A percentile compares a stretch with the other conserved stretches of the same genome.
phyloP scores from a whole-genome alignment of 176 grass and related monocot species.

The Microstegium vimineum region DNA sequence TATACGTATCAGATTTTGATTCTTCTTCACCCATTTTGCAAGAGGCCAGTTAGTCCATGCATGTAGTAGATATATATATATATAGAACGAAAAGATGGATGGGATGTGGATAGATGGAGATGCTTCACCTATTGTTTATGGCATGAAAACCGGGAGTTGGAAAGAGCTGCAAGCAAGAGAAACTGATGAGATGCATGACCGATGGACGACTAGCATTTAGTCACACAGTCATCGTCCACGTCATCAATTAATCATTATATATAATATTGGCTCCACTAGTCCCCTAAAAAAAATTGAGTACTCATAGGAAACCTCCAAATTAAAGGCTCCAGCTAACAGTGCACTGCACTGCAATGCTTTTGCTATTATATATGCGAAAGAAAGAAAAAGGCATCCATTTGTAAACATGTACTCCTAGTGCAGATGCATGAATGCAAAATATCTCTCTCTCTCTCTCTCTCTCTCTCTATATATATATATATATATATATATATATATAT shows the following conservation, averaged over 20 bases:
- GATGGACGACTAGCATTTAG: background rate
- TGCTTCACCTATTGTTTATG: background rate
- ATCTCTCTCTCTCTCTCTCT: too few species aligned
- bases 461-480: too few species aligned
- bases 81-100: background rate
- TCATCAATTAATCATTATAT: too few species aligned
- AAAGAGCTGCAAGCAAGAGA: slow-evolving; percentile 7
- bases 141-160: background rate
- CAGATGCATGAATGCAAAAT: too few species aligned
- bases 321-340: background rate
- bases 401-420: background rate
- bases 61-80: too few species aligned
- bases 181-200: background rate
- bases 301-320: background rate
- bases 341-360: background rate
- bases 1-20: background rate
- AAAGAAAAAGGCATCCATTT: background rate
- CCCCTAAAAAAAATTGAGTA: background rate
- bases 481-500: too few species aligned
- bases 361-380: background rate
- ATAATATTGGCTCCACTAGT: slow-evolving; percentile 3
- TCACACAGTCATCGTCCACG: background rate
- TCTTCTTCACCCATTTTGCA: background rate
- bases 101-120: background rate
- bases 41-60: too few species aligned